Conservation (phyloP, 345 rosid genomes). For the Gossypium bickii region DNA sequence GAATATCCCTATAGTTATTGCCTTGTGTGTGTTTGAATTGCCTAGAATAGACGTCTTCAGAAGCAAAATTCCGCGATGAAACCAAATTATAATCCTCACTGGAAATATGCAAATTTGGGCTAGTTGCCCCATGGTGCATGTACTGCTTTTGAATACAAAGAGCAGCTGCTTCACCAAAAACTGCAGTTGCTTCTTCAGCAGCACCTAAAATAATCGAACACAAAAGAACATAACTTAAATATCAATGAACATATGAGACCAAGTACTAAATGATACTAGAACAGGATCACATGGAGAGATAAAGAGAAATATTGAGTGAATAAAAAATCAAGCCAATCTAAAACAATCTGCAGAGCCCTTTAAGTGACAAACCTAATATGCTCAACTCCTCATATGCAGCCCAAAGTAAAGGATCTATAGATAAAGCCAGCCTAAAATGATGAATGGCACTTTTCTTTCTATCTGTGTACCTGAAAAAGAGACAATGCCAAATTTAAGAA, state of each 20-base stretch:
- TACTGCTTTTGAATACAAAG: constrained; percentile 81
- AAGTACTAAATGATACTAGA: not conserved
- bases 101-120: constrained; percentile 36
- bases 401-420: constrained; percentile 91
- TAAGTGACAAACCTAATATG: constrained; percentile 55
- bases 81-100: constrained; percentile 57
- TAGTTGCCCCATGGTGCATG: constrained; percentile 40
- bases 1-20: constrained; percentile 64
- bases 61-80: constrained; percentile 35
- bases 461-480: constrained; percentile 75
- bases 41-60: constrained; percentile 65
- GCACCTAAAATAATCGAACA: constrained; percentile 46
- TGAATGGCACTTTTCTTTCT: constrained; percentile 73
- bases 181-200: constrained; percentile 80
- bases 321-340: not conserved
- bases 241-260: not conserved
- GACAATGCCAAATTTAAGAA: constrained; percentile 15
- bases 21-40: constrained; percentile 65
- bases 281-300: not conserved
- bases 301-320: not conserved
- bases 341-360: constrained; percentile 1
- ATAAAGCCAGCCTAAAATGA: constrained; percentile 80
- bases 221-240: not conserved
- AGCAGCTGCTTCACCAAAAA: constrained; percentile 90
- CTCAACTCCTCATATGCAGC: constrained; percentile 93